Base-by-base conservation (phyloP, 768 basidiomycete genomes). In the Exidia glandulosa region DNA sequence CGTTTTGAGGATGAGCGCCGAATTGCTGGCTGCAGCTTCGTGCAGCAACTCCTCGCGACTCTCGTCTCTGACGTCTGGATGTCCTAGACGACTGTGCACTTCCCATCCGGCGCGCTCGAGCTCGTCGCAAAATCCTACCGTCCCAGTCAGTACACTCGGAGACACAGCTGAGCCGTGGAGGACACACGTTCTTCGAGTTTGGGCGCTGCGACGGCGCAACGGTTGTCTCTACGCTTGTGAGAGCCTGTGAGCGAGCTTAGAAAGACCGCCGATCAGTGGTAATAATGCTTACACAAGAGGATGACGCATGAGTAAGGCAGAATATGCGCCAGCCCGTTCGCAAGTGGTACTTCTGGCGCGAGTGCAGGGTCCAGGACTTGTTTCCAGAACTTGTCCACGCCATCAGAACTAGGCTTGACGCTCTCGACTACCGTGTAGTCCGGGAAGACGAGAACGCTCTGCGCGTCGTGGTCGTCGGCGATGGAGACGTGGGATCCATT, bases 231-330 rank as follows among this genome's bases (percentile, higher is more conserved):
- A 66, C 81, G 82, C 74, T 93, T 92, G 74, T 98, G 95, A 2
- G 94, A 96, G 70, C 94, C 92, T 94, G 67, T 31, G 25, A 29
- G 50, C 19, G 0, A 54, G 25, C 50, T 27, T 54, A 9, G 50
- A 25, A 23, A 50, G 48, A 1, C 14, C 9, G 19, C 19, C 14
- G 16, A 14, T 37, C n/a, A 27, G 54, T n/a, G 10, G 33, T 27
- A 25, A 36, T 33, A 32, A 23, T 77, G 23, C 84, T 72, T 71
- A 92, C 94, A 99, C 30, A 99, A 76, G n/a, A 97, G 73, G 58
- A 99, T 87, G 32, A 91, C 87, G 65, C 89, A 91, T 2, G 90
- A 81, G 71, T 97, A 99, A 0, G 95, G 94, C 48, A 97, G 72
- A 14, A 54, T 27, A 9, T n/a, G 87, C 76, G 84, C 87, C 94